phyloP scores from a whole-genome alignment of 2,329 filamentous ascomycete species.

The Cytospora mali region DNA sequence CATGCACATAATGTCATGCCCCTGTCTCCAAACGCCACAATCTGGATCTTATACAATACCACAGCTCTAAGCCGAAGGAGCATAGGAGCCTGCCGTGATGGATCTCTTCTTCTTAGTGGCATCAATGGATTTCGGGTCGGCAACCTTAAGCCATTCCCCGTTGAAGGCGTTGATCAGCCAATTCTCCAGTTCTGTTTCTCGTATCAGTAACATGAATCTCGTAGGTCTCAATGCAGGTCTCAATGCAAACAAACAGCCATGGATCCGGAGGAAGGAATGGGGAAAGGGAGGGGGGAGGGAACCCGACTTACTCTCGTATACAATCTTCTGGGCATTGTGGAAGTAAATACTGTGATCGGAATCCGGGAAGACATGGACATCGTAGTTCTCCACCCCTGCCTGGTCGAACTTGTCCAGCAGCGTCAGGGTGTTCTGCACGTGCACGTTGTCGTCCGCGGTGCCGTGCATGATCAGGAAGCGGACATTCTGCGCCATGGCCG shows the following conservation, averaged over 20 bases:
- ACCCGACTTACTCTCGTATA: conserved; percentile 80
- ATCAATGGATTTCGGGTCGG: conserved; percentile 50
- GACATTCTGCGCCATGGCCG: conserved; percentile 73
- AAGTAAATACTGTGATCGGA: conserved; percentile 95
- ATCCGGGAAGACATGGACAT: conserved; percentile 95
- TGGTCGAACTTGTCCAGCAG: conserved; percentile 86
- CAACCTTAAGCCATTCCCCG: conserved; percentile 79
- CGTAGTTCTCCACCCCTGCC: conserved; percentile 84
- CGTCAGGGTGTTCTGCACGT: conserved; percentile 90
- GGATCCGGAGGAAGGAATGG: too few species aligned
- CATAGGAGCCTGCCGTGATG: neutral
- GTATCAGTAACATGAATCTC: neutral
- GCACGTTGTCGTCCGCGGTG: conserved; percentile 95
- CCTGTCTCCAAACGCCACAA: conserved; percentile 6
- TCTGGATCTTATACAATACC: neutral
- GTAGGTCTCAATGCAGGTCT: too few species aligned
- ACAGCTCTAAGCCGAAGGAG: neutral
- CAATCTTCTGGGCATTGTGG: conserved; percentile 86
- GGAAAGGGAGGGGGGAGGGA: neutral
- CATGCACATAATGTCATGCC: neutral
- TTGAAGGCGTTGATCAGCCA: conserved; percentile 99
- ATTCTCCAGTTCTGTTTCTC: conserved; percentile 68
- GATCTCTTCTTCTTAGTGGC: conserved; percentile 25
- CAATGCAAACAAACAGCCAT: conserved; percentile 17
- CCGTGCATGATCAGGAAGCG: conserved; percentile 96